phyloP scores from a whole-genome alignment of 352 stramenopile species.

The Phytophthora constricta region DNA sequence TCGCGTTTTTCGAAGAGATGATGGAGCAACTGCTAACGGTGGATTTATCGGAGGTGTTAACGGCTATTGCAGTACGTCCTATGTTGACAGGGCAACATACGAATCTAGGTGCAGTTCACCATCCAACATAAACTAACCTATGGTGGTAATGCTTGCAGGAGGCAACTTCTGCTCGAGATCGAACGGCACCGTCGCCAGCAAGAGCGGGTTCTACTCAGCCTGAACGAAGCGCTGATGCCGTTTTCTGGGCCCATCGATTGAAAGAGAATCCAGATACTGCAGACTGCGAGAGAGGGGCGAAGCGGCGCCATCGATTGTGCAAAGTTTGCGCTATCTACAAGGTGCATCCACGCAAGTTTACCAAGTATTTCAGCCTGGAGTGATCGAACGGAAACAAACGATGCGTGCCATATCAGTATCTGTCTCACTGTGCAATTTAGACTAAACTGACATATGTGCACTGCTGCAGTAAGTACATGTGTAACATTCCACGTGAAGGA shows the following conservation, averaged over 20 bases:
- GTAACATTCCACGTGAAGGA: too few species aligned
- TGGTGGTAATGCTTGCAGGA: neutral
- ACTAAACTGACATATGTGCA: too few species aligned
- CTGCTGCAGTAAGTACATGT: too few species aligned
- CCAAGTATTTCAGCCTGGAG: constrained; percentile 3
- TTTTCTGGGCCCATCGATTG: too few species aligned
- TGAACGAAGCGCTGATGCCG: too few species aligned
- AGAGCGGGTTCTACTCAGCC: too few species aligned
- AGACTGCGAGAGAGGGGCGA: neutral
- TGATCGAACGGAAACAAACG: too few species aligned
- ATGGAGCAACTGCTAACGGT: constrained; percentile 3
- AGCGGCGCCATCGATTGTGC: neutral
- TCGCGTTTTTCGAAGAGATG: constrained; percentile 15
- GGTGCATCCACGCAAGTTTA: neutral
- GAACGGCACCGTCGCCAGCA: neutral
- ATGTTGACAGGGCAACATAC: constrained; percentile 2
- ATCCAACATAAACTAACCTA: neutral
- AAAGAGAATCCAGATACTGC: neutral
- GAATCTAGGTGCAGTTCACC: neutral
- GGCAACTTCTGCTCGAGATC: neutral
- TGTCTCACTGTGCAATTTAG: too few species aligned
- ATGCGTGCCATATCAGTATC: too few species aligned
- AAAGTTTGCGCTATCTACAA: constrained; percentile 3
- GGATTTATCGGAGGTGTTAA: neutral
- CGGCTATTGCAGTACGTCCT: neutral